Evolutionary conservation across 2,329 filamentous ascomycete genomes (phyloP).

Genomic region (Cercospora sesami): DNA sequence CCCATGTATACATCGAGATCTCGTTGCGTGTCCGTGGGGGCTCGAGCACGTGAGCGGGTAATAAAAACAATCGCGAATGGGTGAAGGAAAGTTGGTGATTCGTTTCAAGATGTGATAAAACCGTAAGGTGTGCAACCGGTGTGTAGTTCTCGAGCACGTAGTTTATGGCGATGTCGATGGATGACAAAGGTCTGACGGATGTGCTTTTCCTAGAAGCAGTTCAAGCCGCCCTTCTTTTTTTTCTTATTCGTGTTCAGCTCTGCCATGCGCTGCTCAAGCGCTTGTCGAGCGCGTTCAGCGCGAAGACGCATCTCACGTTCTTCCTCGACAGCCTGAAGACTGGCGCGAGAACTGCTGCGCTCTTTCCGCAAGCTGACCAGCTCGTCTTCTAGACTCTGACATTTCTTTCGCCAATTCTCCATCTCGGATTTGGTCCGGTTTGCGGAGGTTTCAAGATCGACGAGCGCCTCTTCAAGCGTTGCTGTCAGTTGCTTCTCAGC

Average conservation of each 20-base stretch:
- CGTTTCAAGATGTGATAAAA: slow-evolving; percentile 6
- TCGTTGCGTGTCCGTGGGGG: background rate
- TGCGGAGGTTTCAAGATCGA: slow-evolving; percentile 86
- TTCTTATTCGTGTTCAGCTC: slow-evolving; percentile 79
- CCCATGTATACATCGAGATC: background rate
- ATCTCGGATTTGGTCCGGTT: slow-evolving; percentile 90
- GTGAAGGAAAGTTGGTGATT: background rate
- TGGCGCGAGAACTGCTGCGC: slow-evolving; percentile 58
- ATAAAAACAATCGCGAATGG: background rate
- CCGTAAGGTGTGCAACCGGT: slow-evolving; percentile 7
- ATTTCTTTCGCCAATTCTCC: slow-evolving; percentile 88
- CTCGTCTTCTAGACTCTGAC: slow-evolving; percentile 70
- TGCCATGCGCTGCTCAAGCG: slow-evolving; percentile 81
- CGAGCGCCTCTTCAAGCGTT: slow-evolving; percentile 91
- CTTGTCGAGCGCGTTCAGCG: slow-evolving; percentile 82
- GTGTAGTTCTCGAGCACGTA: slow-evolving; percentile 3
- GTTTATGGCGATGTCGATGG: slow-evolving; percentile 18
- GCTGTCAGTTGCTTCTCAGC: slow-evolving; percentile 96
- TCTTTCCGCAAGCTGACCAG: slow-evolving; percentile 64
- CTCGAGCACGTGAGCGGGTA: background rate
- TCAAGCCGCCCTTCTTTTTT: slow-evolving; percentile 89
- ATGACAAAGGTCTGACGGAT: slow-evolving; percentile 19
- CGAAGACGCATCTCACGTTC: slow-evolving; percentile 89
- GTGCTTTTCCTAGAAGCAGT: slow-evolving; percentile 75
- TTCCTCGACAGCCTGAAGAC: slow-evolving; percentile 89